These are phyloP conservation scores for Boletellus ananiceps DNA, from an alignment of 768 basidiomycete genomes.

Conservation along the genomic window DNA sequence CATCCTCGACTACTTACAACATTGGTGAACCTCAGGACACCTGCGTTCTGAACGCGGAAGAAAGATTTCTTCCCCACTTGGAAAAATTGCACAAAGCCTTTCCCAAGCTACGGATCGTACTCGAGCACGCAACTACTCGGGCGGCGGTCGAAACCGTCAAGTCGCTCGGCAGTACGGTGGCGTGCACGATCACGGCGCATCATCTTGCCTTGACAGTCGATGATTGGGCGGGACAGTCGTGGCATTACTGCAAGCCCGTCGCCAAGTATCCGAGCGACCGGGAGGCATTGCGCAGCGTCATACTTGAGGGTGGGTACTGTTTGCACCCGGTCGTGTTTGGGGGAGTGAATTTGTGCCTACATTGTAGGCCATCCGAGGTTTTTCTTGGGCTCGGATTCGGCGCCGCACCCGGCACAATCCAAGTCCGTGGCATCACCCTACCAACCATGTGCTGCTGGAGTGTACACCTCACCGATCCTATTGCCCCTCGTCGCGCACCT, in stretches of 20 bases:
- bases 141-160: conserved; percentile 87
- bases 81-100: conserved; percentile 75
- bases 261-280: conserved; percentile 95
- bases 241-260: conserved; percentile 97
- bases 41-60: conserved; percentile 91
- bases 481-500: conserved; percentile 87
- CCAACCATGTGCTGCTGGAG: conserved; percentile 86
- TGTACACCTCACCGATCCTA: conserved; percentile 92
- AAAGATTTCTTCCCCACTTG: conserved; percentile 84
- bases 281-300: conserved; percentile 70
- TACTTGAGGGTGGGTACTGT: conserved; percentile 57
- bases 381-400: conserved; percentile 96
- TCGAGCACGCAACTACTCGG: conserved; percentile 94
- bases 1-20: not conserved
- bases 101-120: conserved; percentile 87
- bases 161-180: conserved; percentile 74
- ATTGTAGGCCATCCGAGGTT: conserved; percentile 81
- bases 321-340: not conserved
- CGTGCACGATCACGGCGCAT: conserved; percentile 95
- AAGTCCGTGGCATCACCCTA: conserved; percentile 69
- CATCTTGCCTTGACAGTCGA: conserved; percentile 93
- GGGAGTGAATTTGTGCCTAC: not conserved
- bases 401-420: conserved; percentile 74
- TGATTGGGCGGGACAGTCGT: conserved; percentile 93
- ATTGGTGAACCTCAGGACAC: conserved; percentile 53